These are phyloP conservation scores for Puccinia hordei DNA, from an alignment of 1,284 basidiomycete genomes.

Conservation along the genomic window DNA sequence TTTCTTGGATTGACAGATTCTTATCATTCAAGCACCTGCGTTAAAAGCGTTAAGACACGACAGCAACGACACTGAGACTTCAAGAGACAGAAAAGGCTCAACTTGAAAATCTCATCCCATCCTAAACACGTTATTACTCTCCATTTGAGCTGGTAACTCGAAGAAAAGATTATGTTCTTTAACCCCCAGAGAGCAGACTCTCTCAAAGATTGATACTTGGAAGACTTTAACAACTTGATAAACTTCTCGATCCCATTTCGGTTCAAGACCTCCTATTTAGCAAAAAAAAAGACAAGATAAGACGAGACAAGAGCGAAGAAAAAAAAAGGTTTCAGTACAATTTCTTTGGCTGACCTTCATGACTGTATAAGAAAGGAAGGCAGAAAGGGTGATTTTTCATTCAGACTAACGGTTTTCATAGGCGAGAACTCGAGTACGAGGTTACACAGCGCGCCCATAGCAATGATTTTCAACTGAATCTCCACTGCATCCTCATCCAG, in stretches of 20 bases:
- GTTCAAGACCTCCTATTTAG: conserved; percentile 28
- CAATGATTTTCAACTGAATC: conserved; percentile 71
- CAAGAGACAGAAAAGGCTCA: neutral
- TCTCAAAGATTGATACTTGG: conserved; percentile 49
- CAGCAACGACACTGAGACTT: neutral
- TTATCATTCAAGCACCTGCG: conserved; percentile 42
- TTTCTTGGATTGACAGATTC: conserved; percentile 48
- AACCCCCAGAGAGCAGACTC: conserved; percentile 53
- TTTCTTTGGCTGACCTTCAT: conserved; percentile 51
- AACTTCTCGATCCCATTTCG: conserved; percentile 48
- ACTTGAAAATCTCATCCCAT: conserved; percentile 54
- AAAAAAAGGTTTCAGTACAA: conserved; percentile 53
- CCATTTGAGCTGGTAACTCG: conserved; percentile 53
- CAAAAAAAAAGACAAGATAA: conserved; percentile 15
- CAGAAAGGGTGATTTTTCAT: neutral
- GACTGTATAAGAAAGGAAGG: conserved; percentile 50
- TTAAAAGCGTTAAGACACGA: neutral
- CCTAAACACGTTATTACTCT: conserved; percentile 52
- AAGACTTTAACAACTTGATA: conserved; percentile 36
- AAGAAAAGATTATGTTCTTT: conserved; percentile 53
- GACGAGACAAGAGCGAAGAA: too few species aligned
- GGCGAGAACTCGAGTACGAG: conserved; percentile 84
- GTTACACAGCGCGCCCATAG: conserved; percentile 77
- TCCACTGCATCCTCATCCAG: conserved; percentile 64
- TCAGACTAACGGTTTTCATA: conserved; percentile 63